These are phyloP conservation scores for Coemansia sp. DNA, from an alignment of 192 early-diverging fungal species.

Conservation along the genomic window DNA sequence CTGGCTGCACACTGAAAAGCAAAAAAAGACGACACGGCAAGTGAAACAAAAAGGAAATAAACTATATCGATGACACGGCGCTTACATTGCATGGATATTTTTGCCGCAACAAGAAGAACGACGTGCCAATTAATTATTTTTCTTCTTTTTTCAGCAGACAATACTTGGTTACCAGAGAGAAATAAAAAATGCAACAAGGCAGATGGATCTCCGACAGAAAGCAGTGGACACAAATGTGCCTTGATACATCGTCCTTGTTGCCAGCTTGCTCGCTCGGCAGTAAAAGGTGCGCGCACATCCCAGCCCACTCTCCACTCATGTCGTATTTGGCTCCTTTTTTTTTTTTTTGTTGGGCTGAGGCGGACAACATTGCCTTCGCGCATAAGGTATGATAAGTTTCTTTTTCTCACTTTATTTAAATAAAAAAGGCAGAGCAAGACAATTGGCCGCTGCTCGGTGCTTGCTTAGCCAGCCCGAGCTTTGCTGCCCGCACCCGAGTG, in stretches of 20 bases:
- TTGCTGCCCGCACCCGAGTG: too few species aligned
- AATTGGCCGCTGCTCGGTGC: too few species aligned
- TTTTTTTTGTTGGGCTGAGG: background rate
- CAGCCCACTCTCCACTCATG: background rate
- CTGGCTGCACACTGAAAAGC: background rate
- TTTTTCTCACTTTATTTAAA: background rate
- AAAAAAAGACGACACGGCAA: background rate
- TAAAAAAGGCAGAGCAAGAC: too few species aligned
- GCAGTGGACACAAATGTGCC: background rate
- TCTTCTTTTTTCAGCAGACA: background rate
- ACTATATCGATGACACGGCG: too few species aligned
- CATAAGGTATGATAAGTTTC: slow-evolving; percentile 2
- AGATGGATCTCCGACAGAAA: background rate
- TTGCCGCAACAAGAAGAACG: too few species aligned
- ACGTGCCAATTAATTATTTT: background rate
- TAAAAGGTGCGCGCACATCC: background rate
- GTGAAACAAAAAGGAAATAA: too few species aligned
- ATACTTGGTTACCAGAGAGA: background rate
- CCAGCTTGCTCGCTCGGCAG: background rate
- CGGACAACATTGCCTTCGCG: background rate
- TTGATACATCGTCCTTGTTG: background rate
- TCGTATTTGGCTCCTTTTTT: too few species aligned
- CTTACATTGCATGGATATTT: too few species aligned
- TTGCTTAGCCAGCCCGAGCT: too few species aligned
- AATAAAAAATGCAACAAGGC: background rate